Percentiles rank a stretch among this genome's conserved stretches.
Evolutionary conservation across 225 moss, liverwort and hornwort genomes (phyloP).

Genomic region (Sphagnum tenellum): DNA sequence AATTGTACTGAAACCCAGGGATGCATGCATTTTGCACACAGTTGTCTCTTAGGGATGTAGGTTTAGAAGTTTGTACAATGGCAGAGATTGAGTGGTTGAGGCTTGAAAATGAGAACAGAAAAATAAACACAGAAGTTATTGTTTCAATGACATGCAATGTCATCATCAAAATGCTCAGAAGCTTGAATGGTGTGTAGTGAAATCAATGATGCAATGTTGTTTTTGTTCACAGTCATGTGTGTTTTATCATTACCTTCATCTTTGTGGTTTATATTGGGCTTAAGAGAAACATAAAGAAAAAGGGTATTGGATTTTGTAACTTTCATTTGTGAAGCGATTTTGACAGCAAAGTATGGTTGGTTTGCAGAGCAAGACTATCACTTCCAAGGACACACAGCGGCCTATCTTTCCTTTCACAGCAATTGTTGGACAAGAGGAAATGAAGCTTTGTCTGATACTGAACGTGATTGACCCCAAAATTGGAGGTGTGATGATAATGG

Average conservation of each 20-base stretch:
- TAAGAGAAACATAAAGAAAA: too few relatives aligned
- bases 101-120: too few relatives aligned
- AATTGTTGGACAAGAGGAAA: conserved; percentile 85
- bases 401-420: conserved; percentile 87
- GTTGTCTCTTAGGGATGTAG: not conserved
- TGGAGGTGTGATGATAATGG: conserved; percentile 94
- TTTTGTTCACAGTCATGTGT: too few relatives aligned
- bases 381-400: conserved; percentile 44
- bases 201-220: too few relatives aligned
- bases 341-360: not conserved
- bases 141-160: not conserved
- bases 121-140: not conserved
- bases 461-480: conserved; percentile 86
- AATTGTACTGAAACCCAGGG: not conserved
- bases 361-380: conserved; percentile 15
- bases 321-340: too few relatives aligned
- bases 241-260: too few relatives aligned
- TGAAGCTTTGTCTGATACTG: conserved; percentile 78
- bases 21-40: not conserved
- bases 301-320: too few relatives aligned
- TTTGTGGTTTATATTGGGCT: too few relatives aligned
- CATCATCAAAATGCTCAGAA: not conserved
- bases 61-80: not conserved
- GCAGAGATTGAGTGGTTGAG: too few relatives aligned
- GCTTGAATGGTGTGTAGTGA: not conserved